Evolutionary conservation across 495 filamentous ascomycete genomes (phyloP).

Genomic region (Lophiotrema nucula): DNA sequence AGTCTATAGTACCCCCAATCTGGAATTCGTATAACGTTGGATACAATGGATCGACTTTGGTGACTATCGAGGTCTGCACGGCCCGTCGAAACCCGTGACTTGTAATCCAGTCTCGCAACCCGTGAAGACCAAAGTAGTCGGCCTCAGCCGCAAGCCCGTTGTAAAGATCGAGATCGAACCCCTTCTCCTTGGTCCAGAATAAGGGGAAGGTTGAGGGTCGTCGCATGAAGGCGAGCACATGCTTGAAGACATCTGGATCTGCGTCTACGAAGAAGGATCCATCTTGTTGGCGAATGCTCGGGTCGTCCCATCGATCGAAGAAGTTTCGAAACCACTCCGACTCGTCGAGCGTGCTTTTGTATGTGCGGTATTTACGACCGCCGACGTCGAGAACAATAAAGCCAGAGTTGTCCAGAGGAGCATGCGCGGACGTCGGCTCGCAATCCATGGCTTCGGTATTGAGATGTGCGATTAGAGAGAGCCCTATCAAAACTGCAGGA

Average conservation of each 20-base stretch:
- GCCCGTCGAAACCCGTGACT: background rate
- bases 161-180: conserved; percentile 43
- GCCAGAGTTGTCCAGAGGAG: no score
- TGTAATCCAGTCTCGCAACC: conserved; percentile 37
- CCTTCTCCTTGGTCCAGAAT: conserved; percentile 41
- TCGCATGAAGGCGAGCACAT: conserved; percentile 46
- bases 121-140: conserved; percentile 38
- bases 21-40: no score
- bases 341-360: background rate
- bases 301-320: background rate
- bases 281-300: conserved; percentile 11
- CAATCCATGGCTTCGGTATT: no score
- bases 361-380: conserved; percentile 3
- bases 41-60: no score
- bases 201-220: conserved; percentile 39
- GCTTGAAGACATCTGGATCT: conserved; percentile 43
- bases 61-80: background rate
- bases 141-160: conserved; percentile 39
- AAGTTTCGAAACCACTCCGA: background rate
- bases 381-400: conserved; percentile 8
- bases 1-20: no score
- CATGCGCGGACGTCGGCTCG: no score
- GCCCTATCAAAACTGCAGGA: no score
- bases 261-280: conserved; percentile 48
- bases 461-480: no score